Conservation (phyloP, 2,329 filamentous ascomycete species). For the Alternaria sp. region DNA sequence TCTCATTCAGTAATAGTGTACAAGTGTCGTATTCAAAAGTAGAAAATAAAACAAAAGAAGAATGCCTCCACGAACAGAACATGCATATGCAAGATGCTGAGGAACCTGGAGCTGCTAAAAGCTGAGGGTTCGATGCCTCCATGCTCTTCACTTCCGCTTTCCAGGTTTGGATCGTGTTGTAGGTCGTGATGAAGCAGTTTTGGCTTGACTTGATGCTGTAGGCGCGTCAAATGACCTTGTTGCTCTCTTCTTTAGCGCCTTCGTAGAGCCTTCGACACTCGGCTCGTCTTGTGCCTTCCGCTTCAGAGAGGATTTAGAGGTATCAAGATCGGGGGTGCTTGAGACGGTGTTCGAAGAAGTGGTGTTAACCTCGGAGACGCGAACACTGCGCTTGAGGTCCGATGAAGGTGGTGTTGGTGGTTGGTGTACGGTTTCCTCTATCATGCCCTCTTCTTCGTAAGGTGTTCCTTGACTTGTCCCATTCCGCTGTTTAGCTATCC, state of each 20-base stretch:
- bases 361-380: conserved; percentile 6
- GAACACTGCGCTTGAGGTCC: conserved; percentile 27
- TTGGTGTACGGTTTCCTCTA: conserved; percentile 17
- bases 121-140: background rate
- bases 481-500: conserved; percentile 44
- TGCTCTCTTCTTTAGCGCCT: conserved; percentile 39
- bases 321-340: conserved; percentile 3
- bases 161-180: conserved; percentile 14
- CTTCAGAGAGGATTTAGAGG: conserved; percentile 37
- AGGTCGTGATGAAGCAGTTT: conserved; percentile 26
- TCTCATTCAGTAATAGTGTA: background rate
- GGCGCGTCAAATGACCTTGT: conserved; percentile 47
- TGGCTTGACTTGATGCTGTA: conserved; percentile 48
- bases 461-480: background rate
- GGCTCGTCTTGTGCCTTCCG: conserved; percentile 39
- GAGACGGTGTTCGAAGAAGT: conserved; percentile 13
- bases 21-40: background rate
- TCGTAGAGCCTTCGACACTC: conserved; percentile 20
- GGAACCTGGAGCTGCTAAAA: background rate
- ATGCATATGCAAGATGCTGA: background rate
- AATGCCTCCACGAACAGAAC: background rate
- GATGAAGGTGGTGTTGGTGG: conserved; percentile 35
- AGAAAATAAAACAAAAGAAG: background rate
- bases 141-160: background rate
- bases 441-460: conserved; percentile 19